Conservation (phyloP, 495 filamentous ascomycete species). For the Tricharina praecox region DNA sequence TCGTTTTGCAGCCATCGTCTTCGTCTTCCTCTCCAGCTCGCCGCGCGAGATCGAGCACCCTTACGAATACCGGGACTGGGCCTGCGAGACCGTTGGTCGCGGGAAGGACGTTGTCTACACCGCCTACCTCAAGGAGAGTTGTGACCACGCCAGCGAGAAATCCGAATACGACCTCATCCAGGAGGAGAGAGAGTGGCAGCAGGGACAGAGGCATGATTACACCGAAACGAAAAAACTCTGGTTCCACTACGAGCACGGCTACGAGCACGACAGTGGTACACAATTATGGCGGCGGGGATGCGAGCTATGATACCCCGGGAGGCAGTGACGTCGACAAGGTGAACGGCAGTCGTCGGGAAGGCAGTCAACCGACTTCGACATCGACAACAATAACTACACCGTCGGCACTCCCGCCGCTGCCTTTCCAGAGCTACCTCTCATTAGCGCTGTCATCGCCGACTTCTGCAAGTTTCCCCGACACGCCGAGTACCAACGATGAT, state of each 20-base stretch:
- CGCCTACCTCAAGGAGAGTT: constrained; percentile 12
- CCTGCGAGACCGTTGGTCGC: background rate
- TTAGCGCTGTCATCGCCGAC: constrained; percentile 20
- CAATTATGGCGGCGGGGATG: constrained; percentile 6
- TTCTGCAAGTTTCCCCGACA: background rate
- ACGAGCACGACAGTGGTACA: constrained; percentile 6
- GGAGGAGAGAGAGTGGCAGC: background rate
- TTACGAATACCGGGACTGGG: background rate
- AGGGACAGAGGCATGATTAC: background rate
- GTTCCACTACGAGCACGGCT: too few relatives aligned
- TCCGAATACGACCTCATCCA: constrained; percentile 3
- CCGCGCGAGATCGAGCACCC: constrained; percentile 1
- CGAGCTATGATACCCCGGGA: constrained; percentile 1
- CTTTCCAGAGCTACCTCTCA: constrained; percentile 24
- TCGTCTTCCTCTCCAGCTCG: constrained; percentile 3
- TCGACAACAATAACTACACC: background rate
- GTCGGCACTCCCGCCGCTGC: constrained; percentile 18
- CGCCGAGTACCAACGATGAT: background rate
- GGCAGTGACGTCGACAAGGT: background rate
- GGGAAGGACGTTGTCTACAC: constrained; percentile 1
- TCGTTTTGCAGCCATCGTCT: background rate
- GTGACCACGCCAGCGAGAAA: constrained; percentile 10
- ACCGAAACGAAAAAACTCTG: constrained; percentile 9
- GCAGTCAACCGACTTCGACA: constrained; percentile 4
- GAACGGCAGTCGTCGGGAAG: constrained; percentile 9